These are phyloP conservation scores for Pythium guiyangense DNA, from an alignment of 352 stramenopile genomes.

Conservation along the genomic window DNA sequence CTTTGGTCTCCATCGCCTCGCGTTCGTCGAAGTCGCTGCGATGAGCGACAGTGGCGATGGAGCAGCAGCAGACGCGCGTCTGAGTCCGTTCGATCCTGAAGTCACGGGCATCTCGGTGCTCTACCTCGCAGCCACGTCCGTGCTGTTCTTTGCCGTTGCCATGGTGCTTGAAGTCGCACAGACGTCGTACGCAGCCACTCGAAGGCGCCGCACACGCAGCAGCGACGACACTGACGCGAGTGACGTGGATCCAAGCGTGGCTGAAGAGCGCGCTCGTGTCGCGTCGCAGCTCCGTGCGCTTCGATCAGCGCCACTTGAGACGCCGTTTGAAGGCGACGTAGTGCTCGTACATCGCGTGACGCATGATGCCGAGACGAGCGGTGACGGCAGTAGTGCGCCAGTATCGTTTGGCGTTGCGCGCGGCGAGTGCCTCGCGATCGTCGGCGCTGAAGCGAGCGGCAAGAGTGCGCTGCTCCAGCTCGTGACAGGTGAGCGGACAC, in stretches of 20 bases:
- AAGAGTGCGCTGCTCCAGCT: conserved; percentile 16
- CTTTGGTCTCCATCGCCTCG: conserved; percentile 15
- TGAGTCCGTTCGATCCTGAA: conserved; percentile 12
- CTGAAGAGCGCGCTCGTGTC: background rate
- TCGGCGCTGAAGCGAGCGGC: conserved; percentile 12
- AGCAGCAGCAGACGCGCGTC: background rate
- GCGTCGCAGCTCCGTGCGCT: background rate
- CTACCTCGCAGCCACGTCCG: conserved; percentile 38
- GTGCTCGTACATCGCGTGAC: conserved; percentile 6
- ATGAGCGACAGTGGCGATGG: no score
- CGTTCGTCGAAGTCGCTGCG: background rate
- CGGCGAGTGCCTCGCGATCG: conserved; percentile 16
- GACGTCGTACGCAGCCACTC: background rate
- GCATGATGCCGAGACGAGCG: background rate
- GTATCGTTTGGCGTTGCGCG: conserved; percentile 14
- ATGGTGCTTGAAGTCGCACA: conserved; percentile 31
- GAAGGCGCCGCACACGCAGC: background rate
- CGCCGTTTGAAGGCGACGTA: background rate
- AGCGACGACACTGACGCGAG: background rate
- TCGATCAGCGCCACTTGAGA: no score
- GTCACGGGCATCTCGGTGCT: conserved; percentile 16
- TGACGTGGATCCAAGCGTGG: background rate
- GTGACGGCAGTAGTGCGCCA: background rate
- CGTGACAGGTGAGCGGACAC: conserved; percentile 15
- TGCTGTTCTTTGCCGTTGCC: conserved; percentile 39